Conservation (phyloP, 164 flowering plant genomes). For the Euptelea pleiosperma region DNA sequence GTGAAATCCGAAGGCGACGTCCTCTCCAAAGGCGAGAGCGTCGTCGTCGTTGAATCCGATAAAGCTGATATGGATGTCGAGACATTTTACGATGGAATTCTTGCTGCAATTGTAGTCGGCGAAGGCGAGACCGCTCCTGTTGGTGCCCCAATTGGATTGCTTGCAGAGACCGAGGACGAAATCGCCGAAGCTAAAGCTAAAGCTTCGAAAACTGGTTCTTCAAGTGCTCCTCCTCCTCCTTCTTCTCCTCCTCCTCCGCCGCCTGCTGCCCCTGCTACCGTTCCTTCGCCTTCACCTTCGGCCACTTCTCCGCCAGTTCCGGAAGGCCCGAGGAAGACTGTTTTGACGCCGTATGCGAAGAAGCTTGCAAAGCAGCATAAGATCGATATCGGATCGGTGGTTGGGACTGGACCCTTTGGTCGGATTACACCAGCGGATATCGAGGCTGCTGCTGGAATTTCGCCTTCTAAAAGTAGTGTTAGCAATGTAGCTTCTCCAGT, state of each 20-base stretch:
- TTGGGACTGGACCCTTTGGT: constrained; percentile 80
- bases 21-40: constrained; percentile 85
- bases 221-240: constrained; percentile 25
- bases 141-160: constrained; percentile 78
- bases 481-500: constrained; percentile 27
- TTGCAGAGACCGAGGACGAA: constrained; percentile 82
- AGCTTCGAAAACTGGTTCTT: constrained; percentile 33
- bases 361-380: constrained; percentile 92
- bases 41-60: constrained; percentile 92
- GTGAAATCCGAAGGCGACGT: constrained; percentile 82
- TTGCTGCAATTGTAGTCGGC: constrained; percentile 80
- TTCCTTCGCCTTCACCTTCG: constrained; percentile 21
- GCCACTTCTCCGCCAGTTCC: constrained; percentile 17
- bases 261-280: constrained; percentile 23
- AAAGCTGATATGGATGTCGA: constrained; percentile 98
- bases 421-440: constrained; percentile 75
- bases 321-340: constrained; percentile 51
- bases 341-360: constrained; percentile 81
- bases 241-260: constrained; percentile 31
- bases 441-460: constrained; percentile 78
- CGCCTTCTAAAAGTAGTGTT: constrained; percentile 27
- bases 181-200: constrained; percentile 66
- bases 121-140: constrained; percentile 88
- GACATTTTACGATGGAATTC: constrained; percentile 86
- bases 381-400: constrained; percentile 59